Evolutionary conservation across 345 rosid species (phyloP).

Genomic region (Atalantia buxifolia): DNA sequence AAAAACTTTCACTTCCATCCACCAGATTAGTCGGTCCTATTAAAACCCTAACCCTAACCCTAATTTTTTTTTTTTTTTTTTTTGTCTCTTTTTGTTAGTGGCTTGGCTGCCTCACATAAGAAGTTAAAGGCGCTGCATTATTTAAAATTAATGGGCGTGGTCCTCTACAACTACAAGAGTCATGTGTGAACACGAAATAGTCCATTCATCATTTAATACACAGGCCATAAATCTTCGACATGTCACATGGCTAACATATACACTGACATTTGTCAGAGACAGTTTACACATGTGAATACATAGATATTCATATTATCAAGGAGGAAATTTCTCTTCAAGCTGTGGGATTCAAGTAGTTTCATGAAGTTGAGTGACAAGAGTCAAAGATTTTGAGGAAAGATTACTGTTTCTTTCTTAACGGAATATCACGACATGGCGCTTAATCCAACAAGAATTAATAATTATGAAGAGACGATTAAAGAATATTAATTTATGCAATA

Average conservation of each 20-base stretch:
- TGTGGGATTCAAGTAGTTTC: slow-evolving; percentile 18
- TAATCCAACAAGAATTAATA: slow-evolving; percentile 6
- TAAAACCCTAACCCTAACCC: not conserved
- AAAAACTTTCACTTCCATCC: slow-evolving; percentile 5
- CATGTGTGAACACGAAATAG: slow-evolving; percentile 24
- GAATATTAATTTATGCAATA: too few relatives aligned
- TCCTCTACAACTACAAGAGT: slow-evolving; percentile 28
- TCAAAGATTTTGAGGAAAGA: slow-evolving; percentile 33
- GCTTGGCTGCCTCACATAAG: not conserved
- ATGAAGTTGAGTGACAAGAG: slow-evolving; percentile 15
- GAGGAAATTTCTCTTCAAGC: not conserved
- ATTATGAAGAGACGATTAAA: not conserved
- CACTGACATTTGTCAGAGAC: slow-evolving; percentile 29
- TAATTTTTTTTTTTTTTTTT: not conserved
- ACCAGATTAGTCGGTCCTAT: not conserved
- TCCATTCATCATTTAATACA: slow-evolving; percentile 36
- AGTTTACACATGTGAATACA: slow-evolving; percentile 17
- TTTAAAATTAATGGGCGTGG: slow-evolving; percentile 19
- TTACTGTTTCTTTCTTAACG: slow-evolving; percentile 9
- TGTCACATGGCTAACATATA: slow-evolving; percentile 42
- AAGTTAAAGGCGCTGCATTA: slow-evolving; percentile 10
- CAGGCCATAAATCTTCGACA: slow-evolving; percentile 30
- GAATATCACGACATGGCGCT: not conserved
- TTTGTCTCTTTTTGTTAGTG: not conserved
- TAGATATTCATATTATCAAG: slow-evolving; percentile 5